A percentile compares a stretch with the other conserved stretches of the same genome.
These are phyloP conservation scores for Phytophthora macrochlamydospora DNA, from an alignment of 352 stramenopile genomes.

Conservation along the genomic window DNA sequence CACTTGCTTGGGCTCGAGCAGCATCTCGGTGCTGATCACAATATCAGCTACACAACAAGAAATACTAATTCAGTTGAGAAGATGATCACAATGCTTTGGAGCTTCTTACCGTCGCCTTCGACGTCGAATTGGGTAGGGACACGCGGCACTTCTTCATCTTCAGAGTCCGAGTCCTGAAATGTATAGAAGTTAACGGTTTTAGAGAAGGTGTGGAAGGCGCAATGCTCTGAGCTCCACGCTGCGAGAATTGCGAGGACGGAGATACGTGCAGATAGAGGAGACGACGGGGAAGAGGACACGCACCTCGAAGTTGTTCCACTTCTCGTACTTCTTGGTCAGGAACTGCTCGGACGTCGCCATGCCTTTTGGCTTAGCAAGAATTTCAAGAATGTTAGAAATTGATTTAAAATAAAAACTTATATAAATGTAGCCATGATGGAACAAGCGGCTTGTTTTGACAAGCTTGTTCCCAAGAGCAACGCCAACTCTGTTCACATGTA, in stretches of 20 bases:
- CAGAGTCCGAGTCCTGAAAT: conserved; percentile 61
- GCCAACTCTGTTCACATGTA: not conserved
- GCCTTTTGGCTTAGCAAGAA: not conserved
- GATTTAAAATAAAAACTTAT: not conserved
- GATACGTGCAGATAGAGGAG: not conserved
- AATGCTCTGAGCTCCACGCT: conserved; percentile 5
- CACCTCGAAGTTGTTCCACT: conserved; percentile 89
- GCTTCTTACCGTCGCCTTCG: conserved; percentile 70
- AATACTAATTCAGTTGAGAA: not conserved
- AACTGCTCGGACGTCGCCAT: conserved; percentile 68
- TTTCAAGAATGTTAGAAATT: not conserved
- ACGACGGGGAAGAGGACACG: not conserved
- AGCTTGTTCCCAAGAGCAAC: not conserved
- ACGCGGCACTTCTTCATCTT: conserved; percentile 56
- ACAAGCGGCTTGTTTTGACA: not conserved
- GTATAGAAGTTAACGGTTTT: not conserved
- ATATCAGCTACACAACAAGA: conserved; percentile 61
- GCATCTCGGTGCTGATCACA: conserved; percentile 75
- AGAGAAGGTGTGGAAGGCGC: conserved; percentile 2
- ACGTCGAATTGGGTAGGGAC: conserved; percentile 84
- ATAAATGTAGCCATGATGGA: not conserved
- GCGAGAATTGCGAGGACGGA: not conserved
- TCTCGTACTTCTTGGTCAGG: conserved; percentile 89
- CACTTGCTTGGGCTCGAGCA: conserved; percentile 60
- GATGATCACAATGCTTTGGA: conserved; percentile 3